These are phyloP conservation scores for Luzula sylvatica DNA, from an alignment of 176 grass and related monocot genomes.

Conservation along the genomic window DNA sequence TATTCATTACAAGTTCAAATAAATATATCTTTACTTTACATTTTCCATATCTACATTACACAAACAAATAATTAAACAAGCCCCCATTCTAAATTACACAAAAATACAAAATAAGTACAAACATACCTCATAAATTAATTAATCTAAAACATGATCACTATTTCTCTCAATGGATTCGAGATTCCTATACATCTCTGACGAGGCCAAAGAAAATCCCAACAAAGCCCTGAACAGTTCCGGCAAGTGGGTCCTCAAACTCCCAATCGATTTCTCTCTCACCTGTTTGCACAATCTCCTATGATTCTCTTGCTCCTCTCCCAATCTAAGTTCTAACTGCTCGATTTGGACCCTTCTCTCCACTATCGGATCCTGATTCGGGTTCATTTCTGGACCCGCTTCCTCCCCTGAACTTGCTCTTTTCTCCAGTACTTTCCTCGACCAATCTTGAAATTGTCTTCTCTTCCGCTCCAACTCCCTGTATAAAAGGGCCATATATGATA, in stretches of 20 bases:
- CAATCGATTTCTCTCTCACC: conserved; percentile 78
- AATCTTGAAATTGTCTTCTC: conserved; percentile 52
- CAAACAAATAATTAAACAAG: not conserved
- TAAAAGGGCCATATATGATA: too few relatives aligned
- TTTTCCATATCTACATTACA: conserved; percentile 5
- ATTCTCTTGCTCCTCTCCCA: conserved; percentile 44
- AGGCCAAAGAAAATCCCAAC: conserved; percentile 35
- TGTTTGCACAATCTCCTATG: conserved; percentile 49
- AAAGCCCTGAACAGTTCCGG: conserved; percentile 75
- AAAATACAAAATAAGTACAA: conserved; percentile 1
- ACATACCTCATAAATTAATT: conserved; percentile 2
- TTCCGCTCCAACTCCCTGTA: conserved; percentile 40
- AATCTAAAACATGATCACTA: conserved; percentile 28
- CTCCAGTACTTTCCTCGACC: conserved; percentile 47
- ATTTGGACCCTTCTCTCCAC: conserved; percentile 38
- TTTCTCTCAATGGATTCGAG: conserved; percentile 10
- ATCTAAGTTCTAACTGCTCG: conserved; percentile 41
- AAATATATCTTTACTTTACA: conserved; percentile 1
- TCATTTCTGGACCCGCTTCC: conserved; percentile 30
- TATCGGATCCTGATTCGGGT: conserved; percentile 33
- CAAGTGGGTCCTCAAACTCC: conserved; percentile 65
- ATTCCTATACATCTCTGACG: conserved; percentile 56
- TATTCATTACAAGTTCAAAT: not conserved
- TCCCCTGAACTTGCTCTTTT: conserved; percentile 36
- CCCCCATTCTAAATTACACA: not conserved